Evolutionary conservation across 352 stramenopile genomes (phyloP), one percentile per base, ranked within the genome.

Genomic region (Pelagophyceae sp.): DNA sequence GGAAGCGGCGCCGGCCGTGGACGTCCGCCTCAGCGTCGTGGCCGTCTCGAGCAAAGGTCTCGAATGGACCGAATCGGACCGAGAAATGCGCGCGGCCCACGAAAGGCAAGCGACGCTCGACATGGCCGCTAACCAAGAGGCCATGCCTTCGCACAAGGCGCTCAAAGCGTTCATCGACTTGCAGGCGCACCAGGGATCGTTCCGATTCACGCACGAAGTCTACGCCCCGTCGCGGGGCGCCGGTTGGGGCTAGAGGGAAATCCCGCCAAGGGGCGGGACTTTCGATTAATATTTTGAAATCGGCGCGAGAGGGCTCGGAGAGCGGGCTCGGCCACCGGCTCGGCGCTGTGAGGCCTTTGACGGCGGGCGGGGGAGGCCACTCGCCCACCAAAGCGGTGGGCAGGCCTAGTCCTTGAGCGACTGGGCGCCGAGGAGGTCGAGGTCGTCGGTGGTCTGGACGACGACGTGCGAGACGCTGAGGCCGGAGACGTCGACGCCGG

Each of bases 391-490:
- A n/a, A n/a, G n/a, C n/a, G n/a, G n/a, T n/a, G n/a, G n/a, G n/a
- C n/a, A n/a, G n/a, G n/a, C n/a, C n/a, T n/a, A n/a, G n/a, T n/a
- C n/a, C n/a, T n/a, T n/a, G n/a, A n/a, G n/a, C n/a, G n/a, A n/a
- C n/a, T n/a, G n/a, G n/a, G n/a, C n/a, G n/a, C n/a, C n/a, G n/a
- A n/a, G n/a, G n/a, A n/a, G n/a, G 67, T 74, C 67, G 35, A 74
- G 67, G 2, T 74, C 67, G 67, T 74, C 35, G 15, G 67, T 74
- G 11, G 25, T 58, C 80, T 90, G 86, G 75, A 88, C 80, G 33
- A 90, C 86, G 77, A 90, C 84, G 80, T 89, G 84, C 38, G 82
- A 87, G 37, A 81, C 83, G 45, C 72, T 81, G 72, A 87, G 89
- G 19, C 80, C 79, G 15, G 76, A 51, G 6, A 78, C 82, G 79